These are phyloP conservation scores for Peronospora farinosa DNA, from an alignment of 352 stramenopile genomes.

Conservation along the genomic window DNA sequence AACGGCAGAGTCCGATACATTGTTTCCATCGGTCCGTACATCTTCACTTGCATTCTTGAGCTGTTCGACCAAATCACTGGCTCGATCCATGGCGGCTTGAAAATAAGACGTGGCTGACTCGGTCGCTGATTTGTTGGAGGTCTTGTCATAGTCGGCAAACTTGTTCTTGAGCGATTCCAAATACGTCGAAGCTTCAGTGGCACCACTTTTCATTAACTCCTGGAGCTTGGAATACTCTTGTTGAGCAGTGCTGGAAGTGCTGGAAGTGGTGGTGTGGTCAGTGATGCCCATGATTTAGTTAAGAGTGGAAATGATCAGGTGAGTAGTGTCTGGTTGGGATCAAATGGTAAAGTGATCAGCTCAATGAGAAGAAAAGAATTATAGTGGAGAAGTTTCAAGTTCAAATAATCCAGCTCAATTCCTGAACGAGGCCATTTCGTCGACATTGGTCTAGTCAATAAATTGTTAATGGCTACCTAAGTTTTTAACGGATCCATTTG, in stretches of 20 bases:
- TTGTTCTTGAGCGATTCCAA: constrained; percentile 36
- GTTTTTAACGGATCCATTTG: too few relatives aligned
- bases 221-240: constrained; percentile 37
- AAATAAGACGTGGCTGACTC: constrained; percentile 36
- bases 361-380: too few relatives aligned
- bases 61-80: constrained; percentile 16
- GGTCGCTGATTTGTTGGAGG: constrained; percentile 27
- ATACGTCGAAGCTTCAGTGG: constrained; percentile 28
- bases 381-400: too few relatives aligned
- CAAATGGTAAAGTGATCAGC: constrained; percentile 20
- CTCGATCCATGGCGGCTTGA: constrained; percentile 29
- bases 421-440: too few relatives aligned
- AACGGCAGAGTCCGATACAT: constrained; percentile 18
- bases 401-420: too few relatives aligned
- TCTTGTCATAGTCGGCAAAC: constrained; percentile 36
- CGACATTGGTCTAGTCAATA: too few relatives aligned
- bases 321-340: constrained; percentile 3
- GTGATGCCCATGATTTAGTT: constrained; percentile 21
- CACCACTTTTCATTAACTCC: constrained; percentile 27
- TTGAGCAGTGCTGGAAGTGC: constrained; percentile 19
- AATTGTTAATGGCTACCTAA: too few relatives aligned
- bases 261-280: constrained; percentile 14
- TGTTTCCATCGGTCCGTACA: constrained; percentile 16
- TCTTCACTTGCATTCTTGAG: constrained; percentile 24
- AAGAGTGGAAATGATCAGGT: not conserved